phyloP scores from a whole-genome alignment of 345 rosid genomes.

The Lepidium aucheri region DNA sequence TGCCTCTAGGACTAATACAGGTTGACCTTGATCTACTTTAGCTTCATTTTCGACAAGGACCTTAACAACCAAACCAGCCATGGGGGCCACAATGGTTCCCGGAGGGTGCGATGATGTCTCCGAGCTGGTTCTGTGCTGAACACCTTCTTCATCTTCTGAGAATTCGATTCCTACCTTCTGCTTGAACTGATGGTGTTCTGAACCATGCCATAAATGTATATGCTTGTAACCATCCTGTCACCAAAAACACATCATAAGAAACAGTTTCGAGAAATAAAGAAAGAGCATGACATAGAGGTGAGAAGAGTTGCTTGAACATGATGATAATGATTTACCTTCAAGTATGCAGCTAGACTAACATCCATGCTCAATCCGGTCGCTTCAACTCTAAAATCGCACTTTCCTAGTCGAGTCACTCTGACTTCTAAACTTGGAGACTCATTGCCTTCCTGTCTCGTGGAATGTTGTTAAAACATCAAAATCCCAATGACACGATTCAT shows the following conservation, averaged over 20 bases:
- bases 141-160: slow-evolving; percentile 49
- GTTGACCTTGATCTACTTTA: slow-evolving; percentile 71
- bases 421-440: slow-evolving; percentile 34
- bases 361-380: slow-evolving; percentile 43
- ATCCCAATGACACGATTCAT: background rate
- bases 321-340: slow-evolving; percentile 42
- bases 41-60: slow-evolving; percentile 63
- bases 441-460: slow-evolving; percentile 41
- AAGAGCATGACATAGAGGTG: background rate
- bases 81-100: slow-evolving; percentile 72
- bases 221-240: slow-evolving; percentile 58
- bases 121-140: slow-evolving; percentile 42
- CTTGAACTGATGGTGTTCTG: slow-evolving; percentile 55
- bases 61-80: slow-evolving; percentile 95
- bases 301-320: background rate
- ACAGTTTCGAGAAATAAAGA: background rate
- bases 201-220: slow-evolving; percentile 68
- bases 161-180: slow-evolving; percentile 54
- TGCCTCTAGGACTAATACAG: slow-evolving; percentile 78
- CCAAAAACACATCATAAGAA: slow-evolving; percentile 18
- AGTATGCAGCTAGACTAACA: slow-evolving; percentile 51
- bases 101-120: slow-evolving; percentile 50
- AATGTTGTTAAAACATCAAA: slow-evolving; percentile 6
- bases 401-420: slow-evolving; percentile 40
- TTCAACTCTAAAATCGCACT: slow-evolving; percentile 57